Evolutionary conservation across 805 yeast genomes (phyloP).

Genomic region (Ogataea ganodermae): DNA sequence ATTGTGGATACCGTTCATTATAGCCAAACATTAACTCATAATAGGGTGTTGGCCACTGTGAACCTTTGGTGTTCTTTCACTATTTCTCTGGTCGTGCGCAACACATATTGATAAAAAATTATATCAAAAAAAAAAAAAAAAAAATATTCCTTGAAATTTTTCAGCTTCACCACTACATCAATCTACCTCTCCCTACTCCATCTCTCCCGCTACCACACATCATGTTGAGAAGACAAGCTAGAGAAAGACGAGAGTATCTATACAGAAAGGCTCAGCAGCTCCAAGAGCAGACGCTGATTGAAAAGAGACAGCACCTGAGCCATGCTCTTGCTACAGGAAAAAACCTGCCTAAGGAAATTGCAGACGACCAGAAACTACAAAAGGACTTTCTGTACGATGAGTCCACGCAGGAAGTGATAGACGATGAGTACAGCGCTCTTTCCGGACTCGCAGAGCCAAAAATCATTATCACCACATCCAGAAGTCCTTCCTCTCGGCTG

Average conservation of each 20-base stretch:
- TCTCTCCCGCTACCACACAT: not conserved
- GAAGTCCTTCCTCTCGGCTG: conserved; percentile 84
- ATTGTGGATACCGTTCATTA: not conserved
- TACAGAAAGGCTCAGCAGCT: conserved; percentile 86
- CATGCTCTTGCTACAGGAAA: conserved; percentile 91
- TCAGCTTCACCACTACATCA: not conserved
- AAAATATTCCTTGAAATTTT: conserved; percentile 1
- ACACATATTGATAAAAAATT: no score
- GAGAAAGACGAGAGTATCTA: conserved; percentile 93
- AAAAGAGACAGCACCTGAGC: conserved; percentile 82
- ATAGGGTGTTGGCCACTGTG: no score
- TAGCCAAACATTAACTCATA: not conserved
- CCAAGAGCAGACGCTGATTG: conserved; percentile 83
- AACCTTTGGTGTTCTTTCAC: not conserved
- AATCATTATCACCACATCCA: conserved; percentile 87
- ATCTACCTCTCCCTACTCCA: not conserved
- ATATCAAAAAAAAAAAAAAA: not conserved
- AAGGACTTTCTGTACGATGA: conserved; percentile 87
- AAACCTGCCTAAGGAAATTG: conserved; percentile 83
- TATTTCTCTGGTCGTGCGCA: not conserved
- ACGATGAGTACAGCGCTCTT: conserved; percentile 87
- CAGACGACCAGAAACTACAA: conserved; percentile 82
- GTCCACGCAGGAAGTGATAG: conserved; percentile 57
- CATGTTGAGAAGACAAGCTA: conserved; percentile 87
- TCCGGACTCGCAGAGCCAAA: conserved; percentile 91